These are phyloP conservation scores for Apiospora pterosperma DNA, from an alignment of 2,329 filamentous ascomycete genomes.

Conservation along the genomic window DNA sequence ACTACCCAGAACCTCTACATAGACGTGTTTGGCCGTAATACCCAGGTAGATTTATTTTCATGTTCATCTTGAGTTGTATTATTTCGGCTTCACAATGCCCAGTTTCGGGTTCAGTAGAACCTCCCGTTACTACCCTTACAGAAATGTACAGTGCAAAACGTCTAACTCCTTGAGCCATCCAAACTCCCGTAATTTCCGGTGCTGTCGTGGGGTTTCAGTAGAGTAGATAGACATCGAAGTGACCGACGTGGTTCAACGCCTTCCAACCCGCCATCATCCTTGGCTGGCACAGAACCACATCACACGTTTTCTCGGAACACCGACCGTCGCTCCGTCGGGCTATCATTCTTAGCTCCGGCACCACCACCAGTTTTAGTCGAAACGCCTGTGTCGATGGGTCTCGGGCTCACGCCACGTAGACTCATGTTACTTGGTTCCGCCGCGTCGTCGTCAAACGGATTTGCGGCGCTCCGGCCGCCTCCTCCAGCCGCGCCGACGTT, in stretches of 20 bases:
- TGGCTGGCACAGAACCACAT: slow-evolving; percentile 8
- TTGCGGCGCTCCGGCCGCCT: slow-evolving; percentile 38
- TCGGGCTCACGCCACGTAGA: slow-evolving; percentile 70
- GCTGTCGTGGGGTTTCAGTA: neutral
- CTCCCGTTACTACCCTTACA: neutral
- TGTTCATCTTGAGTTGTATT: neutral
- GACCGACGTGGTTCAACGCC: neutral
- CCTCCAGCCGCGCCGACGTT: slow-evolving; percentile 30
- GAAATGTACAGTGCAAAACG: neutral
- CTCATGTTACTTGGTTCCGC: slow-evolving; percentile 59
- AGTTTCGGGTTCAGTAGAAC: neutral
- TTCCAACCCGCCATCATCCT: neutral
- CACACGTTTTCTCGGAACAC: slow-evolving; percentile 69
- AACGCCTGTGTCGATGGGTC: slow-evolving; percentile 59
- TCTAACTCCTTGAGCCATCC: slow-evolving; percentile 1
- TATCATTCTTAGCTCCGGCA: slow-evolving; percentile 43
- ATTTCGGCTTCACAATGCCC: neutral
- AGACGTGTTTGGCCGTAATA: neutral
- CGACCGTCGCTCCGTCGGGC: slow-evolving; percentile 65
- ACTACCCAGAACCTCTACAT: neutral
- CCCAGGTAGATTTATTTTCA: neutral
- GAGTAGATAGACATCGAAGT: neutral
- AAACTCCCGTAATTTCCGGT: slow-evolving; percentile 6
- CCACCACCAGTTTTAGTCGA: slow-evolving; percentile 24
- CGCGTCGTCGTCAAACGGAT: slow-evolving; percentile 69